phyloP scores from a whole-genome alignment of 2,329 filamentous ascomycete species.

The Aureobasidium leucospermi region DNA sequence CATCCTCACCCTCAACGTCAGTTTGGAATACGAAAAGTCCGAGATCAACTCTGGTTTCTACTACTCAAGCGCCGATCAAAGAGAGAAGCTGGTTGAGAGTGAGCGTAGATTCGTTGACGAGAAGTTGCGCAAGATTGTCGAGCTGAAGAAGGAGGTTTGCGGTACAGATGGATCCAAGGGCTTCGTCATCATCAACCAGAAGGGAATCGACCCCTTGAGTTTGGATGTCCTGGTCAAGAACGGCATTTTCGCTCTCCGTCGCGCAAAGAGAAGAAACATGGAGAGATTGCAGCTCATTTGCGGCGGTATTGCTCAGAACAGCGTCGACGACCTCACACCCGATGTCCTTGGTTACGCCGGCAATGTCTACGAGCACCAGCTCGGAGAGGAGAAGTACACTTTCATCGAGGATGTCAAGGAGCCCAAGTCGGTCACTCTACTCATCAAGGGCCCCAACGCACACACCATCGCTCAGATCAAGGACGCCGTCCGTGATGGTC shows the following conservation, averaged over 20 bases:
- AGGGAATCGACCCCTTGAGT: constrained; percentile 94
- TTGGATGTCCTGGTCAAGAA: constrained; percentile 97
- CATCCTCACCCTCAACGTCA: constrained; percentile 93
- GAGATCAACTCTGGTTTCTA: constrained; percentile 99
- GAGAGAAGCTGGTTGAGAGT: constrained; percentile 96
- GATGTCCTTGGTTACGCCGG: constrained; percentile 94
- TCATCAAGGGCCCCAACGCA: constrained; percentile 96
- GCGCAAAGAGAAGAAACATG: constrained; percentile 98
- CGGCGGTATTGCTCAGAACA: constrained; percentile 88
- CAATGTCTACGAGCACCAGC: constrained; percentile 90
- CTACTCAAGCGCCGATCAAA: constrained; percentile 93
- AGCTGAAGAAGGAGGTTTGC: constrained; percentile 96
- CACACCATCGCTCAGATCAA: constrained; percentile 97
- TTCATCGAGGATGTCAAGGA: constrained; percentile 99
- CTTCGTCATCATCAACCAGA: constrained; percentile 98
- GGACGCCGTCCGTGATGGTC: constrained; percentile 88
- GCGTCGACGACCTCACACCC: constrained; percentile 82
- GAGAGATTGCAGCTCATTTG: constrained; percentile 93
- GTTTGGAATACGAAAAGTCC: constrained; percentile 96
- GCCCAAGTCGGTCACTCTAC: constrained; percentile 90
- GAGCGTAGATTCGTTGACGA: constrained; percentile 93
- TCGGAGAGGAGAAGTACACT: constrained; percentile 98
- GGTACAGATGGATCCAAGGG: constrained; percentile 87
- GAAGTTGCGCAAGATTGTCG: constrained; percentile 94
- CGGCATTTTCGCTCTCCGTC: constrained; percentile 85